Conservation (phyloP, 2,329 filamentous ascomycete genomes). For the Exophiala xenobiotica region DNA sequence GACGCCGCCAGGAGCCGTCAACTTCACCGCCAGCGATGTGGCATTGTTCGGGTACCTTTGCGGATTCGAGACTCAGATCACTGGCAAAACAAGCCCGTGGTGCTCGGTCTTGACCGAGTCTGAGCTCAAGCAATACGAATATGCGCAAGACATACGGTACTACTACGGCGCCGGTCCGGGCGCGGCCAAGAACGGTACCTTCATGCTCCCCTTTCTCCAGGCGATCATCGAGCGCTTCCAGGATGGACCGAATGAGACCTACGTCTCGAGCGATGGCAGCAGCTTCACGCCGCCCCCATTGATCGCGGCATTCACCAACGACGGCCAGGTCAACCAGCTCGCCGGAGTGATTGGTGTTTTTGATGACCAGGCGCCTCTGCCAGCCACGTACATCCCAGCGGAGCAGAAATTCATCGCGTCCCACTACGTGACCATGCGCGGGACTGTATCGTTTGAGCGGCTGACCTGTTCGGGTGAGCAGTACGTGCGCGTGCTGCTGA, state of each 20-base stretch:
- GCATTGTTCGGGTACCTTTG: slow-evolving; percentile 65
- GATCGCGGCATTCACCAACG: slow-evolving; percentile 63
- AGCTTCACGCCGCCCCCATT: slow-evolving; percentile 49
- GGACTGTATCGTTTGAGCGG: slow-evolving; percentile 64
- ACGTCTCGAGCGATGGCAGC: slow-evolving; percentile 47
- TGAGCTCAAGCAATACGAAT: slow-evolving; percentile 65
- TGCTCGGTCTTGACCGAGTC: slow-evolving; percentile 62
- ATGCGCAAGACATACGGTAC: slow-evolving; percentile 67
- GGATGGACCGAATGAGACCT: slow-evolving; percentile 53
- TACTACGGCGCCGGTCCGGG: slow-evolving; percentile 65
- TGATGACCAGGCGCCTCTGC: slow-evolving; percentile 54
- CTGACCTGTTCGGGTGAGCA: slow-evolving; percentile 54
- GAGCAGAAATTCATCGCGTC: slow-evolving; percentile 54
- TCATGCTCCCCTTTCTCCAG: slow-evolving; percentile 64
- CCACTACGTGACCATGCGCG: slow-evolving; percentile 61
- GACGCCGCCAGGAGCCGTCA: slow-evolving; percentile 49
- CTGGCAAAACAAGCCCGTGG: slow-evolving; percentile 60
- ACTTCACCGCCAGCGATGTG: slow-evolving; percentile 55
- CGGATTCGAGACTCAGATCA: slow-evolving; percentile 68
- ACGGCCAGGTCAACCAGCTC: slow-evolving; percentile 64
- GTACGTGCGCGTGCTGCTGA: slow-evolving; percentile 59
- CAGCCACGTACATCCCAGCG: slow-evolving; percentile 47
- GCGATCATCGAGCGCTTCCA: slow-evolving; percentile 54
- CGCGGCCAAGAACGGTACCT: slow-evolving; percentile 52
- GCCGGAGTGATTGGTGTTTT: slow-evolving; percentile 62